Conservation (phyloP, 2,329 filamentous ascomycete species). For the Colletotrichum orchidophilum region DNA sequence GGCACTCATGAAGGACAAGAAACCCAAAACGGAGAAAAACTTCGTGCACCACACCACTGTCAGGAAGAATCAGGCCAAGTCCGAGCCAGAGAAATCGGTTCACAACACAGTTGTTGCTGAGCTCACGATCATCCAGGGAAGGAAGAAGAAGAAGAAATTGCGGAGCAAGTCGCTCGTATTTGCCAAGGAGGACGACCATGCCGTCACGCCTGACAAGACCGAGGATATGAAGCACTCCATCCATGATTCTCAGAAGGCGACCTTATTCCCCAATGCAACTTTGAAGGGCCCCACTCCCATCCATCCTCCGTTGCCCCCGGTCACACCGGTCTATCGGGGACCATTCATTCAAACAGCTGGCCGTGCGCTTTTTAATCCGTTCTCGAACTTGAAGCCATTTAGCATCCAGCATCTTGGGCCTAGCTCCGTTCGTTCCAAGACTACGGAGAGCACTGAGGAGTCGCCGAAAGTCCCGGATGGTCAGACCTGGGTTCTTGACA, state of each 20-base stretch:
- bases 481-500: conserved; percentile 9
- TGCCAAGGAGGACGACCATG: neutral
- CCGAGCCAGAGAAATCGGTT: neutral
- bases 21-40: neutral
- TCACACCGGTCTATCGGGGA: neutral
- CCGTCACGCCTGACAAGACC: neutral
- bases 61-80: neutral
- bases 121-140: neutral
- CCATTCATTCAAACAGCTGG: neutral
- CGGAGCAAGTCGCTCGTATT: neutral
- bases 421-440: neutral
- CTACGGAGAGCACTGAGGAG: neutral
- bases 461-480: neutral
- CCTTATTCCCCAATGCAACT: neutral
- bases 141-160: neutral
- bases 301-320: neutral
- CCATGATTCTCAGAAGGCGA: neutral
- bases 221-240: neutral
- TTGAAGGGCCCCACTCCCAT: conserved; percentile 8
- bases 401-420: conserved; percentile 10
- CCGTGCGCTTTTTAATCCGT: conserved; percentile 8
- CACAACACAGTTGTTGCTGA: neutral
- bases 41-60: no score
- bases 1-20: neutral
- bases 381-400: neutral